Percentiles rank a stretch among this genome's conserved stretches.
phyloP scores from a whole-genome alignment of 345 rosid species.

The Sapria himalayana region DNA sequence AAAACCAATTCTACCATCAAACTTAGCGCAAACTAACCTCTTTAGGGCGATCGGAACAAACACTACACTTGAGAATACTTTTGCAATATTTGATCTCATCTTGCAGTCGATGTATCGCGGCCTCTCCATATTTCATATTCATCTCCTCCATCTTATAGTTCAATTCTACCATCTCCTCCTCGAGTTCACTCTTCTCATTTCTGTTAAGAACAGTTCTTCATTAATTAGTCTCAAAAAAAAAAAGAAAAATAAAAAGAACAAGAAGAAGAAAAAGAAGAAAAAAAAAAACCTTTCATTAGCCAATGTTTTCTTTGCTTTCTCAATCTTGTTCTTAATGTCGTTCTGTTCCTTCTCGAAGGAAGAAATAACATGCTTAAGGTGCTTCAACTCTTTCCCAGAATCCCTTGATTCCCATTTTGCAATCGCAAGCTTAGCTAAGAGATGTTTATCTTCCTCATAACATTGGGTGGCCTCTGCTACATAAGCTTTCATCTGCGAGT shows the following conservation, averaged over 20 bases:
- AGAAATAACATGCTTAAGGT: constrained; percentile 51
- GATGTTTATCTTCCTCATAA: constrained; percentile 59
- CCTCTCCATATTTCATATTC: constrained; percentile 60
- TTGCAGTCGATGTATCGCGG: constrained; percentile 72
- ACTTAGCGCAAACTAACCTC: constrained; percentile 32
- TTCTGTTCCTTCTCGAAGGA: constrained; percentile 72
- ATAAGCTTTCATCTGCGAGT: constrained; percentile 52
- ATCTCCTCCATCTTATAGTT: constrained; percentile 42
- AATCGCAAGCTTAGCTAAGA: constrained; percentile 36
- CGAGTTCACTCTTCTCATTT: constrained; percentile 45
- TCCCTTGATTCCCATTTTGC: constrained; percentile 62
- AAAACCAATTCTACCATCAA: too few species aligned
- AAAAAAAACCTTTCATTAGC: constrained; percentile 42
- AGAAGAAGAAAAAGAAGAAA: neutral
- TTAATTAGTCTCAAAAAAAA: neutral
- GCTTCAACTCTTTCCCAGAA: constrained; percentile 71
- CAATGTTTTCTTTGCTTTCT: constrained; percentile 31
- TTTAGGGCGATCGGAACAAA: constrained; percentile 86
- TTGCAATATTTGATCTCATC: constrained; percentile 71
- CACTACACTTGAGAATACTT: constrained; percentile 77
- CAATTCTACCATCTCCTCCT: constrained; percentile 53
- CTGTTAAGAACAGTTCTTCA: constrained; percentile 13
- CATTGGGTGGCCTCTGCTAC: constrained; percentile 37
- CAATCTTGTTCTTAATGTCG: constrained; percentile 36
- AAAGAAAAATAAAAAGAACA: constrained; percentile 1